Percentiles rank a stretch among this genome's conserved stretches.
phyloP scores from a whole-genome alignment of 345 rosid species.

The Populus deltoides region DNA sequence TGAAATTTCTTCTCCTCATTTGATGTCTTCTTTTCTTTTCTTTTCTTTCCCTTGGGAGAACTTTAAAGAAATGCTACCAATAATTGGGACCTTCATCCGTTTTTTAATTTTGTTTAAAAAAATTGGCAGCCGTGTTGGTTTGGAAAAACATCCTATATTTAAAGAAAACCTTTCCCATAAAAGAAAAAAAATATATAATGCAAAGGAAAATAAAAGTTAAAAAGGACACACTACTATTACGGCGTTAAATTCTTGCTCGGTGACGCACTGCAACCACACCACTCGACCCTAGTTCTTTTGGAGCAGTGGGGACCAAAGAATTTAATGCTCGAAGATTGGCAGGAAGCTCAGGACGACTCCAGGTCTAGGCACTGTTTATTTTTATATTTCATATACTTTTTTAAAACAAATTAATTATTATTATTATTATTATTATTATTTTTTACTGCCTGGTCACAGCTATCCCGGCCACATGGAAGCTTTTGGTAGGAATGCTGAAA shows the following conservation, averaged over 20 bases:
- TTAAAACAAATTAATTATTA: no score
- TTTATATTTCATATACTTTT: no score
- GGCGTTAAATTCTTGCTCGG: slow-evolving; percentile 20
- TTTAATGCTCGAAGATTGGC: neutral
- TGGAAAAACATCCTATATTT: no score
- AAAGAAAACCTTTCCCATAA: neutral
- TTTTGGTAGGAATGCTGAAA: neutral
- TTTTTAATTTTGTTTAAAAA: no score
- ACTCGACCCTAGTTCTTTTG: neutral
- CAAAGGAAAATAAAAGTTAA: neutral
- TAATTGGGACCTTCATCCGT: no score
- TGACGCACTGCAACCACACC: slow-evolving; percentile 13
- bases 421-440: no score
- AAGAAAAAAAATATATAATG: neutral
- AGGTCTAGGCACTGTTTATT: no score
- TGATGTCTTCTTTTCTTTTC: no score
- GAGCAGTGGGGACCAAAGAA: slow-evolving; percentile 18
- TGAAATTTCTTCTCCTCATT: no score
- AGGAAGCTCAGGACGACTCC: neutral
- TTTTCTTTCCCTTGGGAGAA: no score
- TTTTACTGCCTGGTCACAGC: neutral
- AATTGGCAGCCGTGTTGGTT: no score
- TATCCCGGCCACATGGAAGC: neutral
- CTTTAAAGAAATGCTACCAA: no score
- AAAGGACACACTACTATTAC: slow-evolving; percentile 4